These are phyloP conservation scores for Pichia occidentalis DNA, from an alignment of 805 yeast species.

Conservation along the genomic window DNA sequence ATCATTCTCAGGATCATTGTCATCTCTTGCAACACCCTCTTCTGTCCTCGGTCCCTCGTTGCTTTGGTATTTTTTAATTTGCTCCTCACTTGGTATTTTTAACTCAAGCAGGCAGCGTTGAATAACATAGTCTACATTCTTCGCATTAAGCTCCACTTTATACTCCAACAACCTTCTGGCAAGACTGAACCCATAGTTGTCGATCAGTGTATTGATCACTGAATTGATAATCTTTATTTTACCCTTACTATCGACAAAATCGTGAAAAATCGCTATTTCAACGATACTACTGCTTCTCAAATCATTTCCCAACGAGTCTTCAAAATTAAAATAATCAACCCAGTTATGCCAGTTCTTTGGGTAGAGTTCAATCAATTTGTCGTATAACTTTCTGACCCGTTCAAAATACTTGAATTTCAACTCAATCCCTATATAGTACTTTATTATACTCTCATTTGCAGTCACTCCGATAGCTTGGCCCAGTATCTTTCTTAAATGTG, in stretches of 20 bases:
- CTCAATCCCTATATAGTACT: slow-evolving; percentile 64
- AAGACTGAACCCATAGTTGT: slow-evolving; percentile 8
- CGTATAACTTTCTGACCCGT: slow-evolving; percentile 67
- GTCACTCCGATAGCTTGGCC: slow-evolving; percentile 68
- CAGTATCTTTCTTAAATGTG: slow-evolving; percentile 55
- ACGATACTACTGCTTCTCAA: slow-evolving; percentile 62
- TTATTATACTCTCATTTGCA: slow-evolving; percentile 54
- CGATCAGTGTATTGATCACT: slow-evolving; percentile 1
- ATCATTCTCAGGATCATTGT: background rate
- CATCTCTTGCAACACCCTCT: background rate
- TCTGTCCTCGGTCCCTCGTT: slow-evolving; percentile 10
- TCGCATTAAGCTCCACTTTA: background rate
- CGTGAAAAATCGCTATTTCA: slow-evolving; percentile 38
- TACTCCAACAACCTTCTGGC: slow-evolving; percentile 7
- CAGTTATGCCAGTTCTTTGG: slow-evolving; percentile 42
- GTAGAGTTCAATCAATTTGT: slow-evolving; percentile 50
- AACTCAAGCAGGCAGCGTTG: slow-evolving; percentile 67
- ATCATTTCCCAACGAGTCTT: slow-evolving; percentile 57
- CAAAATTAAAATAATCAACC: slow-evolving; percentile 63
- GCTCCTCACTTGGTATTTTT: slow-evolving; percentile 51
- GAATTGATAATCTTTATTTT: slow-evolving; percentile 5
- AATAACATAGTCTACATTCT: slow-evolving; percentile 45
- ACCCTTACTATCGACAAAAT: slow-evolving; percentile 16
- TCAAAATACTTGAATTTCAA: slow-evolving; percentile 68
- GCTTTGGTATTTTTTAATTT: slow-evolving; percentile 34